Percentiles rank a stretch among this genome's conserved stretches.
Conservation (phyloP, 1,284 basidiomycete genomes). For the Takashimella tepidaria region DNA sequence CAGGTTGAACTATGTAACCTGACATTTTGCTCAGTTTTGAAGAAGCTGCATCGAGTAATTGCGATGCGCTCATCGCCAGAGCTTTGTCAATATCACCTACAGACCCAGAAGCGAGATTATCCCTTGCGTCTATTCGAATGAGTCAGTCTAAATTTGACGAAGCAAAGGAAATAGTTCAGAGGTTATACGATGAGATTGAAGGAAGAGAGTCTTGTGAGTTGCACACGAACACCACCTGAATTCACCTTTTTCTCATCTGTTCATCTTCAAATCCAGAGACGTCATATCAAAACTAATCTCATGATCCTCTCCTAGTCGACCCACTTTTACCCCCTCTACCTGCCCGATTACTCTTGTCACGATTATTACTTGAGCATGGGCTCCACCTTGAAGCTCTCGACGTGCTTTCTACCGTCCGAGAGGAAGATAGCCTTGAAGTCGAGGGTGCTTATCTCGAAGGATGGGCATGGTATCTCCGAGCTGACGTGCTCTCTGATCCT, state of each 20-base stretch:
- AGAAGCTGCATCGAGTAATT: constrained; percentile 54
- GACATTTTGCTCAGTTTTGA: constrained; percentile 59
- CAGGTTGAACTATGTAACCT: no score
- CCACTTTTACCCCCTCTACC: constrained; percentile 67
- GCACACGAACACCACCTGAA: no score
- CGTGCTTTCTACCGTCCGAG: constrained; percentile 72
- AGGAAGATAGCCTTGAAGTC: constrained; percentile 77
- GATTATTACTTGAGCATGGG: constrained; percentile 76
- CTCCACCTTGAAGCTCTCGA: constrained; percentile 65
- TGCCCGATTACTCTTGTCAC: constrained; percentile 68
- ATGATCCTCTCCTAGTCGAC: constrained; percentile 60
- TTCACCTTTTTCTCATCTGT: no score
- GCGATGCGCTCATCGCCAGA: constrained; percentile 66
- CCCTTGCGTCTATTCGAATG: constrained; percentile 80
- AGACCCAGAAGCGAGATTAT: constrained; percentile 74
- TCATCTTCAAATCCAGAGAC: no score
- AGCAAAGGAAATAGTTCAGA: constrained; percentile 63
- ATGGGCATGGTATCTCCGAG: constrained; percentile 77
- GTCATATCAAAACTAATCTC: no score
- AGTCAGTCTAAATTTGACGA: constrained; percentile 80
- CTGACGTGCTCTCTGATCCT: constrained; percentile 38
- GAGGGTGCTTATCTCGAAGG: constrained; percentile 95
- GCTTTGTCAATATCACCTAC: constrained; percentile 70
- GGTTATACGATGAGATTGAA: constrained; percentile 69
- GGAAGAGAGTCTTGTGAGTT: constrained; percentile 63